A percentile compares a stretch with the other conserved stretches of the same genome.
These are phyloP conservation scores for Candida verbasci DNA, from an alignment of 805 yeast genomes.

Conservation along the genomic window DNA sequence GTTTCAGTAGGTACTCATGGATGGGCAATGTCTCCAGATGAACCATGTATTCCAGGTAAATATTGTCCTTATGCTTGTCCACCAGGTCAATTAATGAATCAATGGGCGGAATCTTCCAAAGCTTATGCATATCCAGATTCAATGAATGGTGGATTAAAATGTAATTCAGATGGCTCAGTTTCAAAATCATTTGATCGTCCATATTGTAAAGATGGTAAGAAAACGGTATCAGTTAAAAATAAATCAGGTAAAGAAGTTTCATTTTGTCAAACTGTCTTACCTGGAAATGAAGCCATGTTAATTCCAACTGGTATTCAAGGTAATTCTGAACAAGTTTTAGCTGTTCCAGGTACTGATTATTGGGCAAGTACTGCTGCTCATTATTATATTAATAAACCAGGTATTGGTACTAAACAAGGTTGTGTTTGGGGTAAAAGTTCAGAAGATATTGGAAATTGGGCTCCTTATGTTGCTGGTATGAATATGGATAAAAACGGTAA, in stretches of 20 bases:
- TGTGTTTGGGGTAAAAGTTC: conserved; percentile 78
- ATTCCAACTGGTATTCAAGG: conserved; percentile 72
- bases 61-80: conserved; percentile 93
- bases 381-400: conserved; percentile 80
- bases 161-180: conserved; percentile 65
- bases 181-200: conserved; percentile 56
- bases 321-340: conserved; percentile 49
- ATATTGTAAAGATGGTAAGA: conserved; percentile 76
- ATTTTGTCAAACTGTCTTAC: conserved; percentile 88
- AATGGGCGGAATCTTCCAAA: conserved; percentile 81
- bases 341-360: conserved; percentile 82
- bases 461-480: conserved; percentile 92
- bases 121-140: conserved; percentile 73
- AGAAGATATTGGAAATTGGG: conserved; percentile 82
- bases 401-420: conserved; percentile 68
- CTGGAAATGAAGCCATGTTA: conserved; percentile 93
- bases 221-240: conserved; percentile 64
- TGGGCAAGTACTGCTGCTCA: conserved; percentile 88
- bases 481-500: conserved; percentile 66
- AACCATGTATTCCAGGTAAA: conserved; percentile 64
- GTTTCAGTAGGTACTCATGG: conserved; percentile 69
- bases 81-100: conserved; percentile 81
- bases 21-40: conserved; percentile 83
- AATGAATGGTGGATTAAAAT: conserved; percentile 77
- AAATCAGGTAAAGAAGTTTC: conserved; percentile 59